Conservation (phyloP, 495 filamentous ascomycete genomes). For the Aspergillus olivimuriae region DNA sequence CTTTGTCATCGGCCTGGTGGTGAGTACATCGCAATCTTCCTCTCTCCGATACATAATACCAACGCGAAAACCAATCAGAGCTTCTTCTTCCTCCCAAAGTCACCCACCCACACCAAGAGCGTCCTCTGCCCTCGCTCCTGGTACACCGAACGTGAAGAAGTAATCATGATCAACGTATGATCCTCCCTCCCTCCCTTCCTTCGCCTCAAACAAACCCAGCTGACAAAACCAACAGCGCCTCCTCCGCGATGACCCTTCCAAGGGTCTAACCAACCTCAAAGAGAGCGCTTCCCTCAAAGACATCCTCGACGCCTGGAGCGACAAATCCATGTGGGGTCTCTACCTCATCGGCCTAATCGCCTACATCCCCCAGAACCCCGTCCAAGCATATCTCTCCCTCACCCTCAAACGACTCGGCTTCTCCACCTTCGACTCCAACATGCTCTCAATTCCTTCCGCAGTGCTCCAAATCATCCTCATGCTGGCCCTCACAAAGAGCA, state of each 20-base stretch:
- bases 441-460: slow-evolving; percentile 39
- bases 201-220: background rate
- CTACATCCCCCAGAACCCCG: slow-evolving; percentile 40
- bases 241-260: slow-evolving; percentile 48
- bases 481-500: slow-evolving; percentile 33
- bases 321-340: slow-evolving; percentile 37
- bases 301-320: slow-evolving; percentile 25
- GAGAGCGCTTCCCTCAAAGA: slow-evolving; percentile 23
- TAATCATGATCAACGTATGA: slow-evolving; percentile 41
- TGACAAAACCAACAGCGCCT: slow-evolving; percentile 18
- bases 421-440: slow-evolving; percentile 40
- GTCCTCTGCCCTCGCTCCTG: slow-evolving; percentile 42
- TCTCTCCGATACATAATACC: no score
- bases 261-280: slow-evolving; percentile 33
- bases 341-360: slow-evolving; percentile 42
- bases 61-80: slow-evolving; percentile 5
- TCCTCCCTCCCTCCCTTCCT: background rate
- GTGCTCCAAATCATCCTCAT: slow-evolving; percentile 40
- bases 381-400: slow-evolving; percentile 35
- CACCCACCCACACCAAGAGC: slow-evolving; percentile 46
- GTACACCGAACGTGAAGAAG: slow-evolving; percentile 47
- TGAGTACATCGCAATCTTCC: slow-evolving; percentile 7
- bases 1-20: slow-evolving; percentile 23
- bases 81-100: slow-evolving; percentile 33
- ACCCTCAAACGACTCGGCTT: slow-evolving; percentile 36